Conservation (phyloP, 1,139 yeast species). For the Yamadazyma mexicana region DNA sequence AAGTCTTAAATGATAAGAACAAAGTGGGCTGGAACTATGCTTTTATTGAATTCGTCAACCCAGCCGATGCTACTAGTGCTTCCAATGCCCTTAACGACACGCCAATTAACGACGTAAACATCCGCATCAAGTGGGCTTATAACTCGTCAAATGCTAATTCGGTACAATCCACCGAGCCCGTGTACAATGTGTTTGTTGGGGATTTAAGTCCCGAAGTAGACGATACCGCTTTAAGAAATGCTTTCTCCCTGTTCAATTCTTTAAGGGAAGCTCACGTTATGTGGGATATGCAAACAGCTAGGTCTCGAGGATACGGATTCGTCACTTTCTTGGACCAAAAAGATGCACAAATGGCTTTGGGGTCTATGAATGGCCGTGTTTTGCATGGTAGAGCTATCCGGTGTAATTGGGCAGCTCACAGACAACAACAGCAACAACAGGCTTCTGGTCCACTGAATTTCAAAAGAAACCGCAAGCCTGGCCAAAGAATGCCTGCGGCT, state of each 20-base stretch:
- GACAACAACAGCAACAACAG: conserved; percentile 31
- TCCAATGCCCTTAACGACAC: conserved; percentile 60
- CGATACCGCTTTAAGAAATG: conserved; percentile 64
- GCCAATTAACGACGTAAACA: conserved; percentile 49
- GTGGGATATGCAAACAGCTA: conserved; percentile 96
- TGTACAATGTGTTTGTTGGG: conserved; percentile 78
- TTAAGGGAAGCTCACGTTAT: conserved; percentile 86
- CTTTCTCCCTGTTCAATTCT: conserved; percentile 62
- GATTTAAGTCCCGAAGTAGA: conserved; percentile 82
- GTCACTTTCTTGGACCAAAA: conserved; percentile 68
- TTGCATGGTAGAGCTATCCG: conserved; percentile 76
- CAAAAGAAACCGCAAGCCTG: not conserved
- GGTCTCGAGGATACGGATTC: conserved; percentile 91
- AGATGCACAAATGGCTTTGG: conserved; percentile 77
- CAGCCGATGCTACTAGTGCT: conserved; percentile 63
- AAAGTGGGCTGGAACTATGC: conserved; percentile 77
- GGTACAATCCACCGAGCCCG: conserved; percentile 47
- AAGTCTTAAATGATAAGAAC: conserved; percentile 75
- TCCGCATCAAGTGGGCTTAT: conserved; percentile 80
- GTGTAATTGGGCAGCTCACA: conserved; percentile 88
- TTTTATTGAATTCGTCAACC: conserved; percentile 70
- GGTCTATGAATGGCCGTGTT: conserved; percentile 71
- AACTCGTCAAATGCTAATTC: conserved; percentile 59
- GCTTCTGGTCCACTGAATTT: not conserved
- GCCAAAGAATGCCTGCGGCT: not conserved